phyloP scores from a whole-genome alignment of 2,329 filamentous ascomycete genomes.

The Kalaharituber pfeilii region DNA sequence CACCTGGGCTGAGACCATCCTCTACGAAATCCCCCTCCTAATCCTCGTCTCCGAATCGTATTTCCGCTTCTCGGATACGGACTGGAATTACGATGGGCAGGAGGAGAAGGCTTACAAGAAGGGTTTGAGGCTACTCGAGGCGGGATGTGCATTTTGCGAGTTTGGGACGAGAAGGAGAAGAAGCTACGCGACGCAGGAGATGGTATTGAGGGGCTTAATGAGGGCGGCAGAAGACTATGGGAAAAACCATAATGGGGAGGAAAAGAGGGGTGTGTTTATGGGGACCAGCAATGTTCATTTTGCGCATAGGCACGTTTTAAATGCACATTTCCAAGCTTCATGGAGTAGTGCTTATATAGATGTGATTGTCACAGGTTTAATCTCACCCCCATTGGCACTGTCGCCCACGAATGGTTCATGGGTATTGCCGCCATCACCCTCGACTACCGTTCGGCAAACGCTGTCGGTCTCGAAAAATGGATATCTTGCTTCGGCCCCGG shows the following conservation, averaged over 20 bases:
- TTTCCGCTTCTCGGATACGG: slow-evolving; percentile 87
- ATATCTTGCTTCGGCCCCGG: slow-evolving; percentile 74
- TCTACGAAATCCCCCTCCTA: slow-evolving; percentile 91
- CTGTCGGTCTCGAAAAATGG: slow-evolving; percentile 74
- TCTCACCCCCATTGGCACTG: slow-evolving; percentile 69
- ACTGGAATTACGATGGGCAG: slow-evolving; percentile 80
- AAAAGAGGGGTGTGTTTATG: slow-evolving; percentile 52
- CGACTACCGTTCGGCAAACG: slow-evolving; percentile 70
- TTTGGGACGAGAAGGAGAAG: slow-evolving; percentile 79
- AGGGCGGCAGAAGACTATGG: slow-evolving; percentile 54
- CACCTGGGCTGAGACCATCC: slow-evolving; percentile 81
- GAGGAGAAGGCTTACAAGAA: slow-evolving; percentile 62
- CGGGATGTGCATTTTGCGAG: slow-evolving; percentile 78
- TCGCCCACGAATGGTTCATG: slow-evolving; percentile 99
- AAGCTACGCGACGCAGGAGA: slow-evolving; percentile 85
- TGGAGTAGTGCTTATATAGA: not conserved
- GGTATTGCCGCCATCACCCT: slow-evolving; percentile 80
- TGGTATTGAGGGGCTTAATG: slow-evolving; percentile 75
- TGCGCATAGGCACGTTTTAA: slow-evolving; percentile 31
- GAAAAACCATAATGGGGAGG: slow-evolving; percentile 30
- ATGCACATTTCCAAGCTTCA: not conserved
- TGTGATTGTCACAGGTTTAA: slow-evolving; percentile 41
- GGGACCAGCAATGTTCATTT: slow-evolving; percentile 96
- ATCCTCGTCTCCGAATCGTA: slow-evolving; percentile 89
- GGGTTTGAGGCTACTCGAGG: slow-evolving; percentile 56